Conservation (phyloP, 495 filamentous ascomycete genomes). For the Pseudomonodictys pantanalensis region DNA sequence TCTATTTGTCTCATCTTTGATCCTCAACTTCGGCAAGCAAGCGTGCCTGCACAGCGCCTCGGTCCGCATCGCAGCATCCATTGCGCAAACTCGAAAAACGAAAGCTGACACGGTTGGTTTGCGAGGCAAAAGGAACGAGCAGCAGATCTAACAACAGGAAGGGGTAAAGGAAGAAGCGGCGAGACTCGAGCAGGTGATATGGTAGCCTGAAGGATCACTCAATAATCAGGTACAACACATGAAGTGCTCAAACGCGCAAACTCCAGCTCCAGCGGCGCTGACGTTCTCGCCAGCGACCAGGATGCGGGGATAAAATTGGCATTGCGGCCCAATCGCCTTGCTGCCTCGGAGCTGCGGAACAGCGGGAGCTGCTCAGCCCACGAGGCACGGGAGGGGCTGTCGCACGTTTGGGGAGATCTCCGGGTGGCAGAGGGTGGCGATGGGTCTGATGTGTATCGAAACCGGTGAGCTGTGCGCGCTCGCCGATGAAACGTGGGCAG, state of each 20-base stretch:
- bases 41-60: slow-evolving; percentile 7
- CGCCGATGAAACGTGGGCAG: neutral
- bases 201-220: slow-evolving; percentile 2
- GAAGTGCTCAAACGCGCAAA: neutral
- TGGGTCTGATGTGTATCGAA: neutral
- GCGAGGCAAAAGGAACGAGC: no score
- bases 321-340: neutral
- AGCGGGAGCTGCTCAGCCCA: neutral
- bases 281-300: neutral
- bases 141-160: no score
- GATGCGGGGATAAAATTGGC: neutral
- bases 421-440: slow-evolving; percentile 3
- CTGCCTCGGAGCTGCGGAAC: neutral
- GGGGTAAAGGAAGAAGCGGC: neutral
- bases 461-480: slow-evolving; percentile 1
- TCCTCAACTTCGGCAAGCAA: neutral
- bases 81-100: slow-evolving; percentile 5
- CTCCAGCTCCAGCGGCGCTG: no score
- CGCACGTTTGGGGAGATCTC: neutral
- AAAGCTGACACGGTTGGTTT: neutral
- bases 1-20: neutral
- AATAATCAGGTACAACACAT: neutral
- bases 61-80: slow-evolving; percentile 8
- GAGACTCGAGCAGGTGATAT: neutral
- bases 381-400: neutral